Base-by-base conservation (phyloP, 2,329 filamentous ascomycete species). In the Drechslerella dactyloides region DNA sequence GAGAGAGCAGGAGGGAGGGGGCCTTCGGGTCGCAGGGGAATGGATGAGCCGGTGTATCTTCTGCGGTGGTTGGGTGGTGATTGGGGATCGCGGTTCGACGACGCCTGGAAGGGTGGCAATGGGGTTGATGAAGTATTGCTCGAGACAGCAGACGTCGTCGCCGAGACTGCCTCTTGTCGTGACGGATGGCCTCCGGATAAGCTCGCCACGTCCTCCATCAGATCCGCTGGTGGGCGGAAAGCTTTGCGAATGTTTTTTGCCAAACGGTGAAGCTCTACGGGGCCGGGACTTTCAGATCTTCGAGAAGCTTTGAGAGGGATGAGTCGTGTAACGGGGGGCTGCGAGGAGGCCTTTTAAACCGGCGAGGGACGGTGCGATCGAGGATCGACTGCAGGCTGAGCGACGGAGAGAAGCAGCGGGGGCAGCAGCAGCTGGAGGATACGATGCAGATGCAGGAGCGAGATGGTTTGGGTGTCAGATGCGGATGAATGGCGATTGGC, bases 131-230 rank as follows among this genome's bases (percentile, higher is more conserved):
- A 56, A 46, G 65, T 33, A 54, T 15, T 30, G 23, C 42, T 53
- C n/a, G 65, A 56, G 42, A 59, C 19, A 60, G 53, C 19, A 13
- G 66, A 33, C 27, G 27, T 33, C 27, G 59, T 23, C 19, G 66
- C 51, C 27, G 61, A 69, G 15, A 48, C 23, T 1, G 35, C 27
- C 53, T 64, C 51, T 37, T 56, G 42, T 51, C 50, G 42, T 64
- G 66, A 69, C 62, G 66, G 66, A 64, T 70, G 59, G 50, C 66
- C 66, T 60, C 66, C 66, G 23, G 66, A 50, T 64, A 54, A 70
- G 59, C 42, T 64, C 55, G 48, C 66, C 59, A 64, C 66, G 66
- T 70, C 66, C 66, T 70, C 66, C 66, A 70, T 70, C 52, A 60
- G 59, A 70, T 70, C 66, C 66, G 66, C 66, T 70, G 15, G 33